Conservation (phyloP, 2,329 filamentous ascomycete species). For the Fusarium sacchari region DNA sequence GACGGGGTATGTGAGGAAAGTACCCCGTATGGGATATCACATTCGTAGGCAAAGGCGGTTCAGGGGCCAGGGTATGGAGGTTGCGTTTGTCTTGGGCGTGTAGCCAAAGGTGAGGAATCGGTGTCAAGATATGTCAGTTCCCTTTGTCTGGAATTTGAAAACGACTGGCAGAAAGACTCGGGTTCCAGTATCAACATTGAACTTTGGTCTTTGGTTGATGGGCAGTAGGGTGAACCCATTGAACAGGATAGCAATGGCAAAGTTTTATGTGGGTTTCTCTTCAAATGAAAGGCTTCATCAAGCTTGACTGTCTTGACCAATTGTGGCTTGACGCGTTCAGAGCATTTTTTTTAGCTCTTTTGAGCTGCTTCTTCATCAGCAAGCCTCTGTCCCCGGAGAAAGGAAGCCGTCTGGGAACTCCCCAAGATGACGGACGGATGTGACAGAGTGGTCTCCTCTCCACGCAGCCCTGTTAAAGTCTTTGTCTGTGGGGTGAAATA, state of each 20-base stretch:
- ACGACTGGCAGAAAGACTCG: not conserved
- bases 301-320: not conserved
- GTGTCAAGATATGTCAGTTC: no score
- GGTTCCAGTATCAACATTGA: not conserved
- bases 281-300: not conserved
- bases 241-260: no score
- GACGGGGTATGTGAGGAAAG: no score
- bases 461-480: not conserved
- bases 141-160: not conserved
- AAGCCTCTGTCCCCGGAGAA: not conserved
- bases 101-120: no score
- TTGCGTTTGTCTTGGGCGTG: no score
- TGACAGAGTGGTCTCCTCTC: not conserved
- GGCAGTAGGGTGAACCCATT: no score
- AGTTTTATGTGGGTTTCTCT: not conserved
- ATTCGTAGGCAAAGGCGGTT: no score
- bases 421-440: rapidly evolving
- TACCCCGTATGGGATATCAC: no score
- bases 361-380: not conserved
- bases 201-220: not conserved
- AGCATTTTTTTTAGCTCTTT: not conserved
- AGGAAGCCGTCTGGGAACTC: rapidly evolving
- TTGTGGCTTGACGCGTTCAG: not conserved
- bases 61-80: no score
- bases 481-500: not conserved